Evolutionary conservation across 2,329 filamentous ascomycete genomes (phyloP).

Genomic region (Botrytis hyacinthi): DNA sequence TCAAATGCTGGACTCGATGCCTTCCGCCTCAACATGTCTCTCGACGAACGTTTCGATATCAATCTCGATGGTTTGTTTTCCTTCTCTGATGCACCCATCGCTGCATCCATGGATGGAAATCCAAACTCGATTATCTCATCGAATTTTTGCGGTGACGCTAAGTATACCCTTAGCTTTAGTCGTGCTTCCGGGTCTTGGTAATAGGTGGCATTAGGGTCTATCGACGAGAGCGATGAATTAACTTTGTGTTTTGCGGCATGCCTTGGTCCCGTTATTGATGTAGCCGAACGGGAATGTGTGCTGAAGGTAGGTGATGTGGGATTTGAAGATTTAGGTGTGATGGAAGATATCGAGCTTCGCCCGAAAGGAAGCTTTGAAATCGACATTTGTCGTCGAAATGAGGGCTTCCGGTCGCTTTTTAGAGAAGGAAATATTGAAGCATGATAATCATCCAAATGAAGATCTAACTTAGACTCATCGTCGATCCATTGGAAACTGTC

Average conservation of each 20-base stretch:
- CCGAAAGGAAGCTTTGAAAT: slow-evolving; percentile 64
- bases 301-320: slow-evolving; percentile 29
- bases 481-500: slow-evolving; percentile 74
- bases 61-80: slow-evolving; percentile 34
- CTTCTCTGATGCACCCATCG: slow-evolving; percentile 39
- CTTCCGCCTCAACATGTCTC: slow-evolving; percentile 33
- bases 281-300: slow-evolving; percentile 42
- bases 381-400: slow-evolving; percentile 70
- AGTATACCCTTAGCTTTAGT: slow-evolving; percentile 78
- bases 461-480: slow-evolving; percentile 67
- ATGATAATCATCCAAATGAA: slow-evolving; percentile 69
- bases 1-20: slow-evolving; percentile 48
- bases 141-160: slow-evolving; percentile 89
- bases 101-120: slow-evolving; percentile 65
- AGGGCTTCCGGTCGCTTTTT: slow-evolving; percentile 51
- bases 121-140: slow-evolving; percentile 94
- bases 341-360: slow-evolving; percentile 47
- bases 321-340: slow-evolving; percentile 37
- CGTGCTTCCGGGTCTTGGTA: slow-evolving; percentile 90
- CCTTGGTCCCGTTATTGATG: slow-evolving; percentile 49
- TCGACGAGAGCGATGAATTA: slow-evolving; percentile 45
- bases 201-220: slow-evolving; percentile 73
- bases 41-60: slow-evolving; percentile 23
- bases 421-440: slow-evolving; percentile 37
- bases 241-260: slow-evolving; percentile 34